These are phyloP conservation scores for Apostasia shenzhenica DNA, from an alignment of 106 monocot genomes.

Conservation along the genomic window DNA sequence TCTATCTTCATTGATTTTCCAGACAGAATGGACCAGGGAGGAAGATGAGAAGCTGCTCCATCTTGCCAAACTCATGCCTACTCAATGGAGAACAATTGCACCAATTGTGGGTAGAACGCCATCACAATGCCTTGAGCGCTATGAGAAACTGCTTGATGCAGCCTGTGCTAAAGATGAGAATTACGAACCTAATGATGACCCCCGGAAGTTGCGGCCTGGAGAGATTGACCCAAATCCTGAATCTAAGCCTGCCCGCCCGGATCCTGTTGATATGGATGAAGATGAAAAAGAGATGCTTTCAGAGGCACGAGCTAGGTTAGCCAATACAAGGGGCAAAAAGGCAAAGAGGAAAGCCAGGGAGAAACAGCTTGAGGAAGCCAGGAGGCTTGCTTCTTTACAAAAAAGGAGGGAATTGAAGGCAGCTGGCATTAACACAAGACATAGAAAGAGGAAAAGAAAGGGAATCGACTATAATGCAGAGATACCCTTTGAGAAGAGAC, in stretches of 20 bases:
- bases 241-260: conserved; percentile 94
- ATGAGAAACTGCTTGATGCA: conserved; percentile 94
- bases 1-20: conserved; percentile 13
- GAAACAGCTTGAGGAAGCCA: conserved; percentile 97
- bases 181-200: conserved; percentile 85
- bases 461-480: conserved; percentile 98
- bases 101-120: conserved; percentile 97
- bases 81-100: conserved; percentile 99
- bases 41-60: conserved; percentile 98
- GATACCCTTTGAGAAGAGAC: conserved; percentile 97
- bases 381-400: conserved; percentile 93
- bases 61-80: conserved; percentile 99
- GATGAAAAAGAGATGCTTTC: conserved; percentile 99
- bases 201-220: conserved; percentile 87
- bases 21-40: conserved; percentile 99
- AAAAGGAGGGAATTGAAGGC: conserved; percentile 96
- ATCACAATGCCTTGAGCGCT: conserved; percentile 94
- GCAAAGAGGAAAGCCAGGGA: conserved; percentile 98
- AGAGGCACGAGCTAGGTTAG: conserved; percentile 91
- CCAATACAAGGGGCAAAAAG: conserved; percentile 94
- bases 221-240: conserved; percentile 99
- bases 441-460: conserved; percentile 79
- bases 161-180: conserved; percentile 95
- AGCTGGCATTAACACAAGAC: conserved; percentile 80
- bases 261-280: conserved; percentile 99